Percentiles rank a stretch among this genome's conserved stretches.
Conservation (phyloP, 2,329 filamentous ascomycete species). For the Pseudogymnoascus pannorum region DNA sequence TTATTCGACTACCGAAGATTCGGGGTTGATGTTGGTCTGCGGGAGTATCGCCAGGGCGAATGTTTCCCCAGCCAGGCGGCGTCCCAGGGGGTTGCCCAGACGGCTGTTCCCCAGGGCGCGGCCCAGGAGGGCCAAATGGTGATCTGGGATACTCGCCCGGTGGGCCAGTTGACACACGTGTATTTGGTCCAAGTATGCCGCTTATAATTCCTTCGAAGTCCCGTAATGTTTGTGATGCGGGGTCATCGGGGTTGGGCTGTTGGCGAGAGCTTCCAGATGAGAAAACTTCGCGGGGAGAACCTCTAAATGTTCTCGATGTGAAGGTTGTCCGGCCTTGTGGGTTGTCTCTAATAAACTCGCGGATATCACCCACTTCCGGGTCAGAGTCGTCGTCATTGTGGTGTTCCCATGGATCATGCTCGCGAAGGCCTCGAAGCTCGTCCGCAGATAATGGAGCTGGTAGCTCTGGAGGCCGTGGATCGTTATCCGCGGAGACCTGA, state of each 20-base stretch:
- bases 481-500: conserved; percentile 35
- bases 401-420: conserved; percentile 25
- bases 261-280: conserved; percentile 2
- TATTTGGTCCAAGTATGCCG: neutral
- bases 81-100: neutral
- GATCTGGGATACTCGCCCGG: neutral
- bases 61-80: neutral
- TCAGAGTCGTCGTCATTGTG: conserved; percentile 43
- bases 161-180: neutral
- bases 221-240: neutral
- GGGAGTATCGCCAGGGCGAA: neutral
- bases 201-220: conserved; percentile 3
- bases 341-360: conserved; percentile 35
- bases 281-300: neutral
- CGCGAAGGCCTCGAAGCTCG: conserved; percentile 16
- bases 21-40: conserved; percentile 11
- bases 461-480: conserved; percentile 46
- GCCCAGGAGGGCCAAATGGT: neutral
- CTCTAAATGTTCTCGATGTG: conserved; percentile 23
- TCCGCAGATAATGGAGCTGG: conserved; percentile 18
- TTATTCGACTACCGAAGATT: conserved; percentile 23
- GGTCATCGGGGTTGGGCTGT: neutral
- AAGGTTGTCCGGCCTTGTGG: conserved; percentile 23
- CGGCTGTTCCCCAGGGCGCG: neutral
- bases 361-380: conserved; percentile 52